Percentiles rank a stretch among this genome's conserved stretches.
Evolutionary conservation across 116 monocot genomes (phyloP).

Genomic region (Phalaenopsis hybrid): DNA sequence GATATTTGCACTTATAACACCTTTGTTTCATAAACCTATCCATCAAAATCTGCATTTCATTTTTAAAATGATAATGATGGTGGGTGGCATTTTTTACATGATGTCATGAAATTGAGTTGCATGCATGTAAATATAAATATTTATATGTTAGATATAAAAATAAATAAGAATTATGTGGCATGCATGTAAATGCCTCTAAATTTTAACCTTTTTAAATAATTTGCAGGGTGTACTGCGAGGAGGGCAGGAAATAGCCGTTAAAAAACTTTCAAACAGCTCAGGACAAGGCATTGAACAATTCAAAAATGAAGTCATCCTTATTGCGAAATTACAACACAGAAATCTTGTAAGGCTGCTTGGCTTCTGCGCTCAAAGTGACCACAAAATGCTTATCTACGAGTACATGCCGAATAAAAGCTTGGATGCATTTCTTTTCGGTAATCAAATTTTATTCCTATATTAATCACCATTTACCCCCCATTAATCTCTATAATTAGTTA

Average conservation of each 20-base stretch:
- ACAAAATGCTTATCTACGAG: slow-evolving; percentile 12
- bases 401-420: slow-evolving; percentile 23
- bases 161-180: too few species aligned
- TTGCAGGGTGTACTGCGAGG: background rate
- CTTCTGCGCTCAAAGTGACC: background rate
- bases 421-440: slow-evolving; percentile 17
- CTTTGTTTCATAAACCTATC: too few species aligned
- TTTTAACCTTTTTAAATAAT: background rate
- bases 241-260: slow-evolving; percentile 7
- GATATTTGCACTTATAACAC: too few species aligned
- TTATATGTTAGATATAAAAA: too few species aligned
- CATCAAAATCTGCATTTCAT: too few species aligned
- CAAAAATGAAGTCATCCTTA: slow-evolving; percentile 8
- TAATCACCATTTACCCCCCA: too few species aligned
- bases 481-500: too few species aligned
- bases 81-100: too few species aligned
- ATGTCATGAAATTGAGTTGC: too few species aligned
- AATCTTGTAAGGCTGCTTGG: slow-evolving; percentile 9
- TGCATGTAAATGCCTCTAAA: too few species aligned
- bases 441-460: background rate
- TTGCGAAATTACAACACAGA: slow-evolving; percentile 5
- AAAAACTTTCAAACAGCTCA: slow-evolving; percentile 2
- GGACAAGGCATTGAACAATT: slow-evolving; percentile 10
- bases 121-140: too few species aligned
- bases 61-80: too few species aligned